These are phyloP conservation scores for Aureobasidium sp. DNA, from an alignment of 2,329 filamentous ascomycete species.

Conservation along the genomic window DNA sequence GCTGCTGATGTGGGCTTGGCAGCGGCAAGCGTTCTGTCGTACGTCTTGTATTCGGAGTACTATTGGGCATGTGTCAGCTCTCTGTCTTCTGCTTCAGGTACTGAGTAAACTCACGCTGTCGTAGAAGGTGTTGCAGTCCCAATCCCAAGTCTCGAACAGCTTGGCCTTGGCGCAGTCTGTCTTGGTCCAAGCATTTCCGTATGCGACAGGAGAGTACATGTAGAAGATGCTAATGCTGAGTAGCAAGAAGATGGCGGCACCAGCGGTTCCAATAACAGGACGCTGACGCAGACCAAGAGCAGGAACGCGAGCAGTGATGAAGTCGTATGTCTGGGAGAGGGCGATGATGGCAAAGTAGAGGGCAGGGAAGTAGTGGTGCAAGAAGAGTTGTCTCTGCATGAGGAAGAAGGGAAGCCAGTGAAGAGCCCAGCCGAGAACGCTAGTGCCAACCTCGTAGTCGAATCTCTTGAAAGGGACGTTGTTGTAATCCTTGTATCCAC, in stretches of 20 bases:
- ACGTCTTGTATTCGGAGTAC: constrained; percentile 21
- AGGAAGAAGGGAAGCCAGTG: constrained; percentile 99
- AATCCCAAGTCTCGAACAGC: constrained; percentile 85
- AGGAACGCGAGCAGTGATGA: constrained; percentile 63
- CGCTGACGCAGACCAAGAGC: constrained; percentile 59
- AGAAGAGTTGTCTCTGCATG: constrained; percentile 95
- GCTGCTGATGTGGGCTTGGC: constrained; percentile 24
- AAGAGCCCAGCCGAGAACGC: constrained; percentile 87
- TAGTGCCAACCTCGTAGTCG: constrained; percentile 90
- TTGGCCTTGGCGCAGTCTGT: constrained; percentile 79
- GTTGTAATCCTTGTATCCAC: constrained; percentile 79
- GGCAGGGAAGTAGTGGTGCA: constrained; percentile 97
- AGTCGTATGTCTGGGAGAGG: constrained; percentile 85
- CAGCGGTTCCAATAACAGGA: constrained; percentile 65
- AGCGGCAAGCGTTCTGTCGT: neutral
- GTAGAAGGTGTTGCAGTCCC: constrained; percentile 93
- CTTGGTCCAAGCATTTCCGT: constrained; percentile 92
- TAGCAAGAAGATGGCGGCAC: constrained; percentile 65
- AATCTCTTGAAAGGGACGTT: constrained; percentile 86
- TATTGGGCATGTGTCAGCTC: neutral
- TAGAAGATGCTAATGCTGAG: constrained; percentile 68
- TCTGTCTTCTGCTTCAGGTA: neutral
- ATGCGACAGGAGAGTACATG: constrained; percentile 81
- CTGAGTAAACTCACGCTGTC: constrained; percentile 60
- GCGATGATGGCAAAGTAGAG: constrained; percentile 90